Conservation (phyloP, 2,329 filamentous ascomycete species). For the Corynespora cassiicola region DNA sequence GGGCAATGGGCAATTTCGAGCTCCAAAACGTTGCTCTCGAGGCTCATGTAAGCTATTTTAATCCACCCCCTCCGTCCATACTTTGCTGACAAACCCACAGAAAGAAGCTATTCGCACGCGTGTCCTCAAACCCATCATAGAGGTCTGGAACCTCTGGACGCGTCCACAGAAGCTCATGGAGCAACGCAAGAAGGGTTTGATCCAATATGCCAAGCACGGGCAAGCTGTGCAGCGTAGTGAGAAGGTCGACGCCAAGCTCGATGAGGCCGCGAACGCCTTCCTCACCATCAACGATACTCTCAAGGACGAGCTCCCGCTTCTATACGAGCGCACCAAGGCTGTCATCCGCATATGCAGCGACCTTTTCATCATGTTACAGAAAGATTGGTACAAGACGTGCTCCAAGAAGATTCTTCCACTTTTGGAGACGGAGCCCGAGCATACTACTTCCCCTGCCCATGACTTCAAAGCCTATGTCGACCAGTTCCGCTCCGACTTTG, state of each 20-base stretch:
- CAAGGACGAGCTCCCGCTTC: conserved; percentile 86
- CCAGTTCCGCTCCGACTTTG: conserved; percentile 80
- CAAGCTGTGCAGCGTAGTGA: conserved; percentile 80
- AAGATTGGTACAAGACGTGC: conserved; percentile 82
- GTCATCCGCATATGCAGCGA: conserved; percentile 82
- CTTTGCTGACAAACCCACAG: conserved; percentile 40
- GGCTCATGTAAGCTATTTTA: conserved; percentile 71
- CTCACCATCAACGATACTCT: conserved; percentile 89
- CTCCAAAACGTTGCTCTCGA: conserved; percentile 83
- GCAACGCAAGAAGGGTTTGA: conserved; percentile 89
- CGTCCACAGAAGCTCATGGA: conserved; percentile 89
- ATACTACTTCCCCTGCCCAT: conserved; percentile 60
- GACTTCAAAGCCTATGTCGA: conserved; percentile 76
- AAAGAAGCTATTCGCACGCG: conserved; percentile 74
- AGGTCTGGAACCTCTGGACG: conserved; percentile 79
- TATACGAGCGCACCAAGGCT: conserved; percentile 81
- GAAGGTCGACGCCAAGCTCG: conserved; percentile 84
- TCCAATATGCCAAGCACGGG: conserved; percentile 85
- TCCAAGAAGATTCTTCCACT: conserved; percentile 81
- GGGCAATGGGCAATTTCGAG: conserved; percentile 86
- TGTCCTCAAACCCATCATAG: conserved; percentile 84
- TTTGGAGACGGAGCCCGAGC: conserved; percentile 61
- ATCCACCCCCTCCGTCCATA: conserved; percentile 5
- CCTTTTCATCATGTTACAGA: conserved; percentile 85
- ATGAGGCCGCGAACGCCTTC: conserved; percentile 87